Percentiles rank a stretch among this genome's conserved stretches.
Evolutionary conservation across 106 monocot genomes (phyloP).

Genomic region (Xerophyta viscosa): DNA sequence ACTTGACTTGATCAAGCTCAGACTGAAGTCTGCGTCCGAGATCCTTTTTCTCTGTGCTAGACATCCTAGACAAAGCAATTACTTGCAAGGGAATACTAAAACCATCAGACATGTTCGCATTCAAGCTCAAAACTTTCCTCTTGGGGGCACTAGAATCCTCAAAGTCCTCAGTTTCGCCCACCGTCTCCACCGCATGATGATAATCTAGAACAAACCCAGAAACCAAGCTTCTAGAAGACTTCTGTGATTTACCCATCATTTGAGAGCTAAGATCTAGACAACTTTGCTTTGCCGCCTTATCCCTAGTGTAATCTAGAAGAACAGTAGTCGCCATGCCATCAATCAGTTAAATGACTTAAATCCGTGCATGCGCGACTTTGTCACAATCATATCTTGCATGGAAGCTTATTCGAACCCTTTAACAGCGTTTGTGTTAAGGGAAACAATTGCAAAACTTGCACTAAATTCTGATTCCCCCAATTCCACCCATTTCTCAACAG

Average conservation of each 20-base stretch:
- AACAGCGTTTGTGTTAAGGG: no score
- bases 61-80: slow-evolving; percentile 52
- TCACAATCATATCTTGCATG: no score
- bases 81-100: slow-evolving; percentile 49
- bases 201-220: slow-evolving; percentile 60
- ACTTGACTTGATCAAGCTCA: slow-evolving; percentile 64
- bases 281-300: no score
- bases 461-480: no score
- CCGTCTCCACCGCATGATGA: slow-evolving; percentile 59
- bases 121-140: slow-evolving; percentile 67
- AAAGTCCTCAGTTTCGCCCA: slow-evolving; percentile 74
- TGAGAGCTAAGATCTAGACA: no score
- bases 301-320: no score
- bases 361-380: no score
- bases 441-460: no score
- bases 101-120: slow-evolving; percentile 16
- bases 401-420: no score
- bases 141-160: slow-evolving; percentile 59
- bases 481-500: no score
- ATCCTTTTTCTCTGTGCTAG: slow-evolving; percentile 31
- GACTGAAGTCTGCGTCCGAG: slow-evolving; percentile 33
- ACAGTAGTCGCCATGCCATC: no score
- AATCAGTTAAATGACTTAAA: no score
- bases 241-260: slow-evolving; percentile 63
- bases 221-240: slow-evolving; percentile 29